Conservation (phyloP, 1,139 yeast species). For the Candida pseudoviswanathii region DNA sequence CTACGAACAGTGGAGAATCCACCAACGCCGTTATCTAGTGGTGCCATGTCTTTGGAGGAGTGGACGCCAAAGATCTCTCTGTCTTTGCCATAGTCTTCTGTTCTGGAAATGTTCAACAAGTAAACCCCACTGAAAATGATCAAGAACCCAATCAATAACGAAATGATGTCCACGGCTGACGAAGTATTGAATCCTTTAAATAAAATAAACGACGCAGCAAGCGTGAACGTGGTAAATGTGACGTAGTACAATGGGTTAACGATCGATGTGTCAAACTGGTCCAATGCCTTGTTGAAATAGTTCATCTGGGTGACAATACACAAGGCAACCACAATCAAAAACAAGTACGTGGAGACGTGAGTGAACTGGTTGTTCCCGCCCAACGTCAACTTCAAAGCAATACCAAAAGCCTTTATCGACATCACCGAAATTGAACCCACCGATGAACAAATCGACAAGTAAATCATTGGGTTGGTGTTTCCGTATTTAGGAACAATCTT, state of each 20-base stretch:
- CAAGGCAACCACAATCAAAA: conserved; percentile 73
- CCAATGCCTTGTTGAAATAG: conserved; percentile 89
- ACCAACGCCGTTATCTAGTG: conserved; percentile 84
- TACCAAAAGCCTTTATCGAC: conserved; percentile 92
- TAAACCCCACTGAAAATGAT: conserved; percentile 89
- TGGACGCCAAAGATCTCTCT: conserved; percentile 68
- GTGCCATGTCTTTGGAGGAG: conserved; percentile 56
- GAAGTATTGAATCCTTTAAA: conserved; percentile 89
- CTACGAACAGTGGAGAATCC: conserved; percentile 63
- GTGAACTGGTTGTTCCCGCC: conserved; percentile 90
- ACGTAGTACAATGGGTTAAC: conserved; percentile 92
- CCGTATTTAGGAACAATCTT: conserved; percentile 84
- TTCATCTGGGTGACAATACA: conserved; percentile 93
- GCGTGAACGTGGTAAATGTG: conserved; percentile 86
- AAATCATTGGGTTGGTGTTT: conserved; percentile 81
- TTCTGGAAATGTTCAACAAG: conserved; percentile 75
- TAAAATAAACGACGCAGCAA: conserved; percentile 81
- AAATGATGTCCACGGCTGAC: conserved; percentile 76
- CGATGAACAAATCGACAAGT: conserved; percentile 84
- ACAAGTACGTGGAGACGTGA: conserved; percentile 80
- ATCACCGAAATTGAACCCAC: conserved; percentile 92
- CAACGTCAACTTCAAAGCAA: conserved; percentile 82
- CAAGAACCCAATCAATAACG: conserved; percentile 84
- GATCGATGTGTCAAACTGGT: conserved; percentile 89
- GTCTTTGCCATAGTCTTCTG: conserved; percentile 56